Evolutionary conservation across 139 green algal genomes (phyloP).

Genomic region (Closterium sp.): DNA sequence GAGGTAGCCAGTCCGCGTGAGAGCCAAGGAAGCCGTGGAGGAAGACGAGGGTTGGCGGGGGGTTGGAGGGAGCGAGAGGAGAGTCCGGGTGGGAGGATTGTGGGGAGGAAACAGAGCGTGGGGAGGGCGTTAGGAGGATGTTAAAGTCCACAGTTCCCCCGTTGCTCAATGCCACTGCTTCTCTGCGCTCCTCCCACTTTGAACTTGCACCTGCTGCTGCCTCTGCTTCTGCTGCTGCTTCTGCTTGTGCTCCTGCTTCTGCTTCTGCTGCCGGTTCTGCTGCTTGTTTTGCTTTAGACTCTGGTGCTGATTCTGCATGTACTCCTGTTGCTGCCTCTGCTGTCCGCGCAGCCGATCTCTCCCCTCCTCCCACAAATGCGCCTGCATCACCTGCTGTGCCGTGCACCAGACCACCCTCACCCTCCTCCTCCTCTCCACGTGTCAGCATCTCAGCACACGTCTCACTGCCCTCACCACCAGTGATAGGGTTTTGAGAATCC

Average conservation of each 20-base stretch:
- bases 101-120: background rate
- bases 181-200: background rate
- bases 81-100: background rate
- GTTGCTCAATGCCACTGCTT: background rate
- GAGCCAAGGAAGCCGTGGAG: slow-evolving; percentile 56
- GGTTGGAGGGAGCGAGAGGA: background rate
- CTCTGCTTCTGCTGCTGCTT: background rate
- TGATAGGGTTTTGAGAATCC: too few species aligned
- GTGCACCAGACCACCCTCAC: too few species aligned
- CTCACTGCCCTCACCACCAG: too few species aligned
- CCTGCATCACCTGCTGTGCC: background rate
- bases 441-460: background rate
- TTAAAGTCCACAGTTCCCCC: background rate
- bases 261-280: background rate
- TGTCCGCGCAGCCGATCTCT: background rate
- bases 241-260: background rate
- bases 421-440: too few species aligned
- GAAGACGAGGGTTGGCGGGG: slow-evolving; percentile 46
- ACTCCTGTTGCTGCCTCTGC: background rate
- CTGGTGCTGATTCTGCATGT: background rate
- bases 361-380: background rate
- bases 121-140: background rate
- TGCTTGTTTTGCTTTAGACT: too few species aligned
- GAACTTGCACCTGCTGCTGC: background rate
- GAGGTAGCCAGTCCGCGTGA: slow-evolving; percentile 35